Base-by-base conservation (phyloP, 345 rosid genomes). In the Anacardium occidentale region DNA sequence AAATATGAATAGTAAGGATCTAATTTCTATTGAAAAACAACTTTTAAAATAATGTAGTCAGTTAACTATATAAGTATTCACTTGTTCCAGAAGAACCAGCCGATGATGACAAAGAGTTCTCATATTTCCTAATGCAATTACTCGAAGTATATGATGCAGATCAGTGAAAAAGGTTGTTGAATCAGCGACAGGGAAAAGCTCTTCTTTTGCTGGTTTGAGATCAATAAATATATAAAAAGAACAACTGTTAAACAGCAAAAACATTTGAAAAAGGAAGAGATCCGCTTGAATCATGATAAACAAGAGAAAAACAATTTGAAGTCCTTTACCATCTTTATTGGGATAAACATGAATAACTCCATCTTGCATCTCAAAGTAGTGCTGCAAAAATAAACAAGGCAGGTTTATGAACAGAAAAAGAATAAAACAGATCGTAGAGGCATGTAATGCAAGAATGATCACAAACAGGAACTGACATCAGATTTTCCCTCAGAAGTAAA, bases 71-170 rank as follows among this genome's bases (percentile, higher is more conserved):
- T 56, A 63, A 58, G 7, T 42, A 67, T 64, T 72, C 80, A 92
- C 99, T 75, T 96, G 99, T 85, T 96, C 98, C 74, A 96, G 87
- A 81, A 93, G 99, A 79, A 84, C 91, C 75, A 96, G 80, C 60
- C 99, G 93, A 70, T 89, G 96, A 79, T 87, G 91, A 64, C 99
- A 96, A 75, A 96, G 79, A 62, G 99, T 93, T 74, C 99, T 84
- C 73, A 96, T 90, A 77, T 96, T 96, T 72, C 99, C 98, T 45
- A 82, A 84, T 51, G 98, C 96, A 80, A 89, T 88, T 75, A 92
- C 96, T 73, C 89, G 84, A 81, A 94, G 98, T 64, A 94, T 78
- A 62, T 71, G 80, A 82, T 94, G 98, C 82, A 94, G 79, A 79
- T 92, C 97, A 7, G 98, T 94, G 84, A 94, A 94, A 83, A 94